These are phyloP conservation scores for Macrolepiota fuliginosa DNA, from an alignment of 768 basidiomycete species.

Conservation along the genomic window DNA sequence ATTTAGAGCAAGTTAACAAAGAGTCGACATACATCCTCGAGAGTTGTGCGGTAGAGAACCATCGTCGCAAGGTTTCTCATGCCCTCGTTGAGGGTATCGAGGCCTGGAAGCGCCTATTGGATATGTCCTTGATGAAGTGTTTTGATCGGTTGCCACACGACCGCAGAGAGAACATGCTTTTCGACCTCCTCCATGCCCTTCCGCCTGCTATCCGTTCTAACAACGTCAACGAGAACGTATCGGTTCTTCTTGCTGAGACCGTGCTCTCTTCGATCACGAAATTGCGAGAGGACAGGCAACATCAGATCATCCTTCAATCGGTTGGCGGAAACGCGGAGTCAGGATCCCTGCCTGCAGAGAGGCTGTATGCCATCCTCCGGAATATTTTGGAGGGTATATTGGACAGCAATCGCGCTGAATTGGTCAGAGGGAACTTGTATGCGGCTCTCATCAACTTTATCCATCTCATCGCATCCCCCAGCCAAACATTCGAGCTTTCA, in stretches of 20 bases:
- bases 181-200: conserved; percentile 85
- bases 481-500: conserved; percentile 17
- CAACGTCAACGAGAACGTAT: conserved; percentile 67
- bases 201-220: conserved; percentile 64
- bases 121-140: conserved; percentile 83
- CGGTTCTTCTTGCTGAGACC: conserved; percentile 81
- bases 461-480: conserved; percentile 57
- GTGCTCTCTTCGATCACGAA: conserved; percentile 83
- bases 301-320: conserved; percentile 66
- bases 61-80: conserved; percentile 75
- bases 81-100: conserved; percentile 72
- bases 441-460: conserved; percentile 88
- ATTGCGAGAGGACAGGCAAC: conserved; percentile 77
- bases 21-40: conserved; percentile 80
- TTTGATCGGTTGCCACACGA: conserved; percentile 82
- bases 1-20: conserved; percentile 60
- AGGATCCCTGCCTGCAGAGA: conserved; percentile 75
- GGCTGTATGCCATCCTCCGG: conserved; percentile 71
- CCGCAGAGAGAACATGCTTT: conserved; percentile 82
- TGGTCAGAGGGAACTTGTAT: conserved; percentile 94
- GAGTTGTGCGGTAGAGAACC: conserved; percentile 85
- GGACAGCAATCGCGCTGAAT: conserved; percentile 75
- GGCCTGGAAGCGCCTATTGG: conserved; percentile 82
- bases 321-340: conserved; percentile 60
- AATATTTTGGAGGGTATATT: conserved; percentile 72